A percentile compares a stretch with the other conserved stretches of the same genome.
Evolutionary conservation across 2,329 filamentous ascomycete species (phyloP).

Genomic region (Colletotrichum lupini): DNA sequence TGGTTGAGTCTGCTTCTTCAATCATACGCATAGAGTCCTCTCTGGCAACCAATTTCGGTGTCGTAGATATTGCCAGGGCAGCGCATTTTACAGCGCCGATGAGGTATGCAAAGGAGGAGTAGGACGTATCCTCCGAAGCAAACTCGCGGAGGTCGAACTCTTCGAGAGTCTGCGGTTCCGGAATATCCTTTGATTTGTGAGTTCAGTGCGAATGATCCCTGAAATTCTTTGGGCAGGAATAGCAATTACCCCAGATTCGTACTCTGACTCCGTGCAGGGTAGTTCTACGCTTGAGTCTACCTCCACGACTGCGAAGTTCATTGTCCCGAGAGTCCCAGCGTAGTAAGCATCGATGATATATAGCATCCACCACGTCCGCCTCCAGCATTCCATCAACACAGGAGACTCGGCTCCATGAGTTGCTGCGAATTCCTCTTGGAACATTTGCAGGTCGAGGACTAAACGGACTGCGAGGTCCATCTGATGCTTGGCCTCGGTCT

Average conservation of each 20-base stretch:
- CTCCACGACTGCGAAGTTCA: slow-evolving; percentile 44
- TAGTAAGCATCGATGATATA: slow-evolving; percentile 69
- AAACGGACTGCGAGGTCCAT: slow-evolving; percentile 64
- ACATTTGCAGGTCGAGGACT: slow-evolving; percentile 70
- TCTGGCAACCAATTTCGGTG: slow-evolving; percentile 35
- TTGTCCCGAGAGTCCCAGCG: slow-evolving; percentile 43
- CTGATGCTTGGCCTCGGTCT: slow-evolving; percentile 39
- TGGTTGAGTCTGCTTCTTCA: slow-evolving; percentile 47
- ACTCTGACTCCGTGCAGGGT: slow-evolving; percentile 73
- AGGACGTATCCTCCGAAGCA: slow-evolving; percentile 61
- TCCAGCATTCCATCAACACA: slow-evolving; percentile 66
- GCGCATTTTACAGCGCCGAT: slow-evolving; percentile 68
- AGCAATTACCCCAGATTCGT: slow-evolving; percentile 51
- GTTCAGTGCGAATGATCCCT: background rate
- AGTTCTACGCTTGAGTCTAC: slow-evolving; percentile 66
- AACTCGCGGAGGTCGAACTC: slow-evolving; percentile 73
- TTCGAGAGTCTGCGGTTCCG: slow-evolving; percentile 60
- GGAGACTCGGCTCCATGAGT: slow-evolving; percentile 58
- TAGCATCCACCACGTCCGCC: slow-evolving; percentile 79
- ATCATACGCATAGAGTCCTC: slow-evolving; percentile 44
- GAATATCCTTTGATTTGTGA: slow-evolving; percentile 46
- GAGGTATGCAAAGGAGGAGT: slow-evolving; percentile 75
- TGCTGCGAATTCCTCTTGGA: slow-evolving; percentile 64
- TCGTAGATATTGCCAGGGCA: slow-evolving; percentile 41
- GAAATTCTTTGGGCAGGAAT: slow-evolving; percentile 32